Evolutionary conservation across 164 flowering plant genomes (phyloP).

Genomic region (Vitis amurensis): DNA sequence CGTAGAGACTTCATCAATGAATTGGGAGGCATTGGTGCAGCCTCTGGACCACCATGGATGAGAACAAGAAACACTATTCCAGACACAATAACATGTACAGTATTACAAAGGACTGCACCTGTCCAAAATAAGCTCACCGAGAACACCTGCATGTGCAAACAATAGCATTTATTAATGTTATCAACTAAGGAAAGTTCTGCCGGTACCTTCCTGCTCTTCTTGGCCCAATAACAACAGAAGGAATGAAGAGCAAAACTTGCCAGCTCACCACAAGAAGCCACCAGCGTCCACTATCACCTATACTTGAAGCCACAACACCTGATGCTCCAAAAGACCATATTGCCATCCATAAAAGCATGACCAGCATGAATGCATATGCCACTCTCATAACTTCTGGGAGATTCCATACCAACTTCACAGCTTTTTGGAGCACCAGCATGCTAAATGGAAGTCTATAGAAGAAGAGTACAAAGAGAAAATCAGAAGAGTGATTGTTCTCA

Average conservation of each 20-base stretch:
- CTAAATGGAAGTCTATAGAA: slow-evolving; percentile 84
- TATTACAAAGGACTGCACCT: slow-evolving; percentile 95
- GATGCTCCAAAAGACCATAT: slow-evolving; percentile 98
- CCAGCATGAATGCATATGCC: slow-evolving; percentile 74
- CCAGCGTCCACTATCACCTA: slow-evolving; percentile 83
- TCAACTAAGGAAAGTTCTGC: slow-evolving; percentile 4
- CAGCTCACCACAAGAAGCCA: slow-evolving; percentile 99
- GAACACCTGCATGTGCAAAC: slow-evolving; percentile 58
- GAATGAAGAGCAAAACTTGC: slow-evolving; percentile 70
- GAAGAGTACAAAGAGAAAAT: slow-evolving; percentile 14
- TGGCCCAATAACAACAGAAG: slow-evolving; percentile 16
- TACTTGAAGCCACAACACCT: slow-evolving; percentile 88
- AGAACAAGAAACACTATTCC: slow-evolving; percentile 98
- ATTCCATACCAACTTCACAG: slow-evolving; percentile 87
- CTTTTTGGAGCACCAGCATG: slow-evolving; percentile 87
- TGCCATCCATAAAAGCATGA: slow-evolving; percentile 92
- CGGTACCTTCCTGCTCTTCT: slow-evolving; percentile 6
- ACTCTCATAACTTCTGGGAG: slow-evolving; percentile 85
- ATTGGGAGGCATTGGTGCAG: slow-evolving; percentile 77
- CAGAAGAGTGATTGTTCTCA: slow-evolving; percentile 2
- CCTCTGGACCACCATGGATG: slow-evolving; percentile 77
- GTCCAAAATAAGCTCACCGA: slow-evolving; percentile 99
- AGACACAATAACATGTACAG: slow-evolving; percentile 92
- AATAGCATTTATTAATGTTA: slow-evolving; percentile 11
- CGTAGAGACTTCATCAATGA: slow-evolving; percentile 64